phyloP scores from a whole-genome alignment of 768 basidiomycete species.

The Tulasnella calospora region DNA sequence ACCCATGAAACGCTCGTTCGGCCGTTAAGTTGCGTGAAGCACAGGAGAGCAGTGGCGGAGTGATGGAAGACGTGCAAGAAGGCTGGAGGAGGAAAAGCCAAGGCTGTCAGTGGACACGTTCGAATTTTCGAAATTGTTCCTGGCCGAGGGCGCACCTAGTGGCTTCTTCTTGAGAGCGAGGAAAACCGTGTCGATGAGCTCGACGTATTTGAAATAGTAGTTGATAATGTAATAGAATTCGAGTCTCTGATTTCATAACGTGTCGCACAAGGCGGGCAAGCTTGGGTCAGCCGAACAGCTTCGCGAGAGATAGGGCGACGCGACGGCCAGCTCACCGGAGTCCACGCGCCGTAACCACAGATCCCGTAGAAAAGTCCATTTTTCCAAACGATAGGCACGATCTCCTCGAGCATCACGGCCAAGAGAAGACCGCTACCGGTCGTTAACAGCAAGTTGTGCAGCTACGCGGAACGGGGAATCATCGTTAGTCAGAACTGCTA shows the following conservation, averaged over 20 bases:
- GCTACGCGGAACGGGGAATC: not conserved
- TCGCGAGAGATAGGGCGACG: not conserved
- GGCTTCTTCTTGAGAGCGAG: constrained; percentile 98
- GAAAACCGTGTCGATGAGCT: constrained; percentile 95
- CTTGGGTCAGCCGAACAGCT: not conserved
- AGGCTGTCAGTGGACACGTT: not conserved
- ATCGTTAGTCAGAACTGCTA: not conserved
- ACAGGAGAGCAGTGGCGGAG: constrained; percentile 92
- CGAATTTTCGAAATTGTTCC: not conserved
- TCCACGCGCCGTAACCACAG: constrained; percentile 76
- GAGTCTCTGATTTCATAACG: constrained; percentile 52
- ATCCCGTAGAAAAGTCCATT: constrained; percentile 70
- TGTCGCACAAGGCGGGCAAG: no score
- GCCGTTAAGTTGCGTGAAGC: constrained; percentile 91
- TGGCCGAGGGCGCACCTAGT: constrained; percentile 57
- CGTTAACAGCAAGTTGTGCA: constrained; percentile 85
- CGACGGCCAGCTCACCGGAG: constrained; percentile 55
- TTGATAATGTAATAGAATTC: constrained; percentile 99
- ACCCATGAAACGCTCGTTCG: constrained; percentile 96
- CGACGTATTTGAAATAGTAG: constrained; percentile 97
- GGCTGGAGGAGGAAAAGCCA: constrained; percentile 45
- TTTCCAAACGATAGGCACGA: constrained; percentile 69
- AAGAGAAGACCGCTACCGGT: constrained; percentile 79
- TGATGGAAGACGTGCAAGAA: constrained; percentile 99
- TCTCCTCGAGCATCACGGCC: constrained; percentile 86